Percentiles rank a stretch among this genome's conserved stretches.
These are phyloP conservation scores for Aspergillus incahuasiensis DNA, from an alignment of 495 filamentous ascomycete genomes.

Conservation along the genomic window DNA sequence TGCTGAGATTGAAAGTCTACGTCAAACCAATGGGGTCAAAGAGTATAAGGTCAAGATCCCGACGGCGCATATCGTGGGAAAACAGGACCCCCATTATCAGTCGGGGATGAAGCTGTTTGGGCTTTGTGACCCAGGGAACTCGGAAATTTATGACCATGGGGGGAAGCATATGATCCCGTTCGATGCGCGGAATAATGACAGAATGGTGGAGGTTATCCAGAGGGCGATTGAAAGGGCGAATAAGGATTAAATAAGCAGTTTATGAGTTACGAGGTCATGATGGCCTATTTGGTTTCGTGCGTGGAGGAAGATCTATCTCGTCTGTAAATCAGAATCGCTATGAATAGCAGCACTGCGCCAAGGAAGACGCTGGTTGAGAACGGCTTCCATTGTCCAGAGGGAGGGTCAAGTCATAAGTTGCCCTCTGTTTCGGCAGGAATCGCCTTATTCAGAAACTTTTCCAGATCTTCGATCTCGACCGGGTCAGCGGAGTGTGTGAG, in stretches of 20 bases:
- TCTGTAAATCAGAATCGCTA: conserved; percentile 47
- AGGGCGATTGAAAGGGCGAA: conserved; percentile 26
- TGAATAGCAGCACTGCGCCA: conserved; percentile 47
- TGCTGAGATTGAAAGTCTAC: conserved; percentile 2
- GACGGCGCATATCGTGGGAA: conserved; percentile 40
- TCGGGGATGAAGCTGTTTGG: conserved; percentile 28
- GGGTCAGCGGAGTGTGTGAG: conserved; percentile 73
- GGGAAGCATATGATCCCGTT: conserved; percentile 39
- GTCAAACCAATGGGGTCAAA: background rate
- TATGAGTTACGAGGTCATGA: background rate
- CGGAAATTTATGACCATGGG: conserved; percentile 35
- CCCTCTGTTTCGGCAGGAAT: conserved; percentile 60
- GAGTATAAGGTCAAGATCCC: conserved; percentile 28
- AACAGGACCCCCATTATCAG: conserved; percentile 27
- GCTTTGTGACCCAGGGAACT: conserved; percentile 34
- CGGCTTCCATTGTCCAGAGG: background rate
- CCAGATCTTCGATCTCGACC: conserved; percentile 78
- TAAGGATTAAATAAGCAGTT: background rate
- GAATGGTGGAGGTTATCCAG: conserved; percentile 29
- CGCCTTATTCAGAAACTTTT: conserved; percentile 62
- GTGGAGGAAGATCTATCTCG: conserved; percentile 27
- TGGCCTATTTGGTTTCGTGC: background rate
- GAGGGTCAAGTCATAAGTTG: conserved; percentile 44
- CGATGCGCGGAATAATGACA: conserved; percentile 32
- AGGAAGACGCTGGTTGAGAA: conserved; percentile 26